Evolutionary conservation across 2,329 filamentous ascomycete genomes (phyloP).

Genomic region (Aureobasidium pullulans): DNA sequence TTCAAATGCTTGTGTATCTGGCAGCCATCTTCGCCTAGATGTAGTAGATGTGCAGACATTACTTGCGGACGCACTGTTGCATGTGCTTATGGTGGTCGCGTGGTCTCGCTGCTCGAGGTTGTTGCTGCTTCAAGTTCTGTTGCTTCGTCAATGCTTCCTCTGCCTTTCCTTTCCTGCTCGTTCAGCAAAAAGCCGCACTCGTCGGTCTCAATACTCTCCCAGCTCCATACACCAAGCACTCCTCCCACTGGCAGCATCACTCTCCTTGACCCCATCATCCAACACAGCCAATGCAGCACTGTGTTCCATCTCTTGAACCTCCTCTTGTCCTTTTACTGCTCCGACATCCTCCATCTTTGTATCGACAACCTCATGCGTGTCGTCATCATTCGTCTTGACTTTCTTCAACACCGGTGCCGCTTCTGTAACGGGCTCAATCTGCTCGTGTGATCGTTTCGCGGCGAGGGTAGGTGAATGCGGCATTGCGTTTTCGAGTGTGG

Average conservation of each 20-base stretch:
- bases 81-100: no score
- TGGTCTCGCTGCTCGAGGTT: no score
- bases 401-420: neutral
- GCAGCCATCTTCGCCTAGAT: no score
- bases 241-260: slow-evolving; percentile 1
- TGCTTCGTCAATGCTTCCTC: neutral
- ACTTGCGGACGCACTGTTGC: no score
- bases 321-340: neutral
- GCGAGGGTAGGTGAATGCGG: neutral
- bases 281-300: neutral
- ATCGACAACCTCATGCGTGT: neutral
- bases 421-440: neutral
- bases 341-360: neutral
- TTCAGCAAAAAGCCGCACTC: neutral
- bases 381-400: neutral
- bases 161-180: neutral
- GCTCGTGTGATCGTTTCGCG: neutral
- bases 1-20: no score
- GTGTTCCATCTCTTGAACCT: neutral
- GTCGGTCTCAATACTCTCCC: neutral
- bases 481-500: neutral
- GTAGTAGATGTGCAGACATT: no score
- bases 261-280: neutral
- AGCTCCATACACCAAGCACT: neutral
- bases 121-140: no score